Evolutionary conservation across 495 filamentous ascomycete species (phyloP).

Genomic region (Trichoderma erinaceum): DNA sequence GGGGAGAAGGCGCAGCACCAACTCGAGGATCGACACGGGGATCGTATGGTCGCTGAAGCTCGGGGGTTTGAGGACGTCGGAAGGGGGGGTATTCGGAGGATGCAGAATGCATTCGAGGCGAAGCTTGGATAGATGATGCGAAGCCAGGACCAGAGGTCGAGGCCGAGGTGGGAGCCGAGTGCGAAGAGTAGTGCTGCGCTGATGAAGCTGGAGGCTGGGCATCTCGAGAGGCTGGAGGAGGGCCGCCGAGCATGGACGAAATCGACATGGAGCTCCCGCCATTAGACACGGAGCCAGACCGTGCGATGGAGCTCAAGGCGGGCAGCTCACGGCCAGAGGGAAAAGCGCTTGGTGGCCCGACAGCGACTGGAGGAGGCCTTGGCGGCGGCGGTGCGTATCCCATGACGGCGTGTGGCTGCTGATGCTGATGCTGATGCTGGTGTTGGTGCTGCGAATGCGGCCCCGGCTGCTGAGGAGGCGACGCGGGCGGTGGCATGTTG

Average conservation of each 20-base stretch:
- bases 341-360: slow-evolving; percentile 46
- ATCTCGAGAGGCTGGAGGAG: slow-evolving; percentile 46
- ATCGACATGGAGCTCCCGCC: slow-evolving; percentile 85
- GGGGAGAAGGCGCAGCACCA: slow-evolving; percentile 41
- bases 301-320: slow-evolving; percentile 41
- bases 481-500: slow-evolving; percentile 46
- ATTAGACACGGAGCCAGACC: slow-evolving; percentile 27
- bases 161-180: slow-evolving; percentile 42
- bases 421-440: slow-evolving; percentile 32
- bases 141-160: slow-evolving; percentile 38
- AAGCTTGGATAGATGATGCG: slow-evolving; percentile 43
- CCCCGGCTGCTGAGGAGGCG: slow-evolving; percentile 39
- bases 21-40: slow-evolving; percentile 43
- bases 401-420: slow-evolving; percentile 36
- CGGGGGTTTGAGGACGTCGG: slow-evolving; percentile 69
- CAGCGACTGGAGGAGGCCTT: slow-evolving; percentile 45
- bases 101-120: slow-evolving; percentile 42
- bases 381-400: slow-evolving; percentile 43
- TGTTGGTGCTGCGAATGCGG: slow-evolving; percentile 32
- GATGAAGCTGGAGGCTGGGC: slow-evolving; percentile 46
- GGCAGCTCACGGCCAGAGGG: slow-evolving; percentile 50
- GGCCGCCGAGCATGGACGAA: slow-evolving; percentile 81
- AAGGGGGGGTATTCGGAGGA: slow-evolving; percentile 52
- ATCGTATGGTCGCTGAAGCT: slow-evolving; percentile 50
- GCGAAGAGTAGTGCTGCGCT: slow-evolving; percentile 50